These are phyloP conservation scores for Solanum tarijense DNA, from an alignment of 257 asterid genomes.

Conservation along the genomic window DNA sequence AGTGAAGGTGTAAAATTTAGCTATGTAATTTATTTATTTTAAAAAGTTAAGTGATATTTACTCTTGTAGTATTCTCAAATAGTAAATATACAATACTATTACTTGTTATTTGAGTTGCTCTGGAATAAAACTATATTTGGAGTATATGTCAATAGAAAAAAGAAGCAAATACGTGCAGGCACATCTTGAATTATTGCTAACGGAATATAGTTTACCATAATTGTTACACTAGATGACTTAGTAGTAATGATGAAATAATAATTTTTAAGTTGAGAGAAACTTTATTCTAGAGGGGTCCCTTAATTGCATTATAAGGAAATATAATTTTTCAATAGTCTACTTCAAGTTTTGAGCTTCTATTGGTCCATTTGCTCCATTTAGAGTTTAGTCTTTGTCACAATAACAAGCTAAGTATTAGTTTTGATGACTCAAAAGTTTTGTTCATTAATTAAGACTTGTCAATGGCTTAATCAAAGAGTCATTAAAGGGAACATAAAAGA, in stretches of 20 bases:
- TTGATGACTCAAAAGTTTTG: not conserved
- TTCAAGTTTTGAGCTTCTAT: constrained; percentile 21
- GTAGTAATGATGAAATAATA: not conserved
- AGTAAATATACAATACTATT: not conserved
- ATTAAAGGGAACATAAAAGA: not conserved
- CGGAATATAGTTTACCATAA: not conserved
- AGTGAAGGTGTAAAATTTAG: not conserved
- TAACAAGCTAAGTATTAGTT: not conserved
- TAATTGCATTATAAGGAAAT: constrained; percentile 22
- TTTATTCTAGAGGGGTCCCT: constrained; percentile 5
- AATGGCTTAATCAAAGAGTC: not conserved
- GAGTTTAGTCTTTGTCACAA: not conserved
- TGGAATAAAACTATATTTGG: not conserved
- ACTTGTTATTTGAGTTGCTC: not conserved
- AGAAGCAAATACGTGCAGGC: not conserved
- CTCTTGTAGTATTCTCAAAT: not conserved
- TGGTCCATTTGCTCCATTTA: constrained; percentile 23
- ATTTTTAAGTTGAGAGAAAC: not conserved
- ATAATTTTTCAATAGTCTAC: constrained; percentile 5
- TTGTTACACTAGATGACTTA: not conserved
- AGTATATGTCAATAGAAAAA: not conserved
- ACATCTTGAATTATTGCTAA: not conserved
- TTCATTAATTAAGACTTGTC: not conserved
- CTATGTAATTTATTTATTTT: not conserved
- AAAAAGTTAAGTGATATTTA: not conserved